Conservation (phyloP, 2,329 filamentous ascomycete species). For the Davidsoniella eucalypti region DNA sequence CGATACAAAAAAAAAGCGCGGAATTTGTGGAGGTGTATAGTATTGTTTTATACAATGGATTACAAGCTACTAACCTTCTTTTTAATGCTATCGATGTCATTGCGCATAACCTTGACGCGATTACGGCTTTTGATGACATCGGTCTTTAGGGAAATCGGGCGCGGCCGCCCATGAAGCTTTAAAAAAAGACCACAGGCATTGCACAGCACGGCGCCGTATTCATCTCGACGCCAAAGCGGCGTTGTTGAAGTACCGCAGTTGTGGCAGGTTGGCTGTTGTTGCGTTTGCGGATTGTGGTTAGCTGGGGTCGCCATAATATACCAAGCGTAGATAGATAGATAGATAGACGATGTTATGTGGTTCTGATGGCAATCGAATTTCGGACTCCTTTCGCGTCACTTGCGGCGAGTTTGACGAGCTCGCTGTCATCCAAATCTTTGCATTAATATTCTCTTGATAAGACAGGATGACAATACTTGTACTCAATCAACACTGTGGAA, state of each 20-base stretch:
- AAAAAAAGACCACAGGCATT: slow-evolving; percentile 96
- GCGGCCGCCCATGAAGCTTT: slow-evolving; percentile 84
- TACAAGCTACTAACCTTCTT: slow-evolving; percentile 47
- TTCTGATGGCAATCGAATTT: too few species aligned
- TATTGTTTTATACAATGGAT: not conserved
- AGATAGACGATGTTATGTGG: too few species aligned
- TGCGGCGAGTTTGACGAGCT: too few species aligned
- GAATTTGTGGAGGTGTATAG: not conserved
- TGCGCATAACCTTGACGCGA: slow-evolving; percentile 73
- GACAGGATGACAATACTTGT: too few species aligned
- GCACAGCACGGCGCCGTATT: slow-evolving; percentile 87
- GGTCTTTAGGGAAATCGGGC: slow-evolving; percentile 92
- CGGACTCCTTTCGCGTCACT: too few species aligned
- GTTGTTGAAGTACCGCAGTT: slow-evolving; percentile 95
- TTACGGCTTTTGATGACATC: slow-evolving; percentile 99
- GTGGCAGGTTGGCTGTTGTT: slow-evolving; percentile 76
- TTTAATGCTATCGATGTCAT: slow-evolving; percentile 38
- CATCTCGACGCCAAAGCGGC: slow-evolving; percentile 92
- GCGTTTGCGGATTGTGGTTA: slow-evolving; percentile 40
- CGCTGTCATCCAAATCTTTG: too few species aligned
- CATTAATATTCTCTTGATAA: too few species aligned
- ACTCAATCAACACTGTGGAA: too few species aligned
- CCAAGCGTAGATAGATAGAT: slow-evolving; percentile 13
- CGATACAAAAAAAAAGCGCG: not conserved
- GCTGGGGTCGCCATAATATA: slow-evolving; percentile 26